Conservation (phyloP, 2,329 filamentous ascomycete genomes). For the Davidsoniella neocaledoniae region DNA sequence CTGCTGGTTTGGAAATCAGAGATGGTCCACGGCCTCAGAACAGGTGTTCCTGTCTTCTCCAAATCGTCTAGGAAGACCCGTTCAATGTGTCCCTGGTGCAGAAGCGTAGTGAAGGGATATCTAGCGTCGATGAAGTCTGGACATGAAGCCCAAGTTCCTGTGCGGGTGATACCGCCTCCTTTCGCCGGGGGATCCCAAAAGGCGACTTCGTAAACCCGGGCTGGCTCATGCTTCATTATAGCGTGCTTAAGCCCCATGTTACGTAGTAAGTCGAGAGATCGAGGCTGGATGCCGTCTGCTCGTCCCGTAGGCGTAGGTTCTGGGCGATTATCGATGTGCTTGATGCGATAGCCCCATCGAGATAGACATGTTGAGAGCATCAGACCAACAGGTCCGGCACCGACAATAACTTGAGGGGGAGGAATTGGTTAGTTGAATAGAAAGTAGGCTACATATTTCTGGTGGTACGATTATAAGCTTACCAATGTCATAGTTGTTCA, state of each 20-base stretch:
- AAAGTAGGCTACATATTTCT: slow-evolving; percentile 12
- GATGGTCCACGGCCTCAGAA: slow-evolving; percentile 51
- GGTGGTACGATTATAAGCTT: slow-evolving; percentile 10
- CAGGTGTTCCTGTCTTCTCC: slow-evolving; percentile 38
- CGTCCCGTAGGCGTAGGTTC: slow-evolving; percentile 74
- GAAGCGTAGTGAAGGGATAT: slow-evolving; percentile 52
- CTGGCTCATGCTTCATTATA: slow-evolving; percentile 76
- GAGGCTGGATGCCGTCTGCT: slow-evolving; percentile 81
- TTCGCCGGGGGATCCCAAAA: slow-evolving; percentile 51
- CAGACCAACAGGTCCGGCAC: slow-evolving; percentile 76
- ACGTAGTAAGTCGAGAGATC: slow-evolving; percentile 68
- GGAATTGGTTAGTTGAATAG: slow-evolving; percentile 17
- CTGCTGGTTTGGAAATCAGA: slow-evolving; percentile 35
- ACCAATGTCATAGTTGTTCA: slow-evolving; percentile 29
- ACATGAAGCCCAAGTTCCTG: slow-evolving; percentile 71
- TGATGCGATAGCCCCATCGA: slow-evolving; percentile 87
- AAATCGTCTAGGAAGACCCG: slow-evolving; percentile 52
- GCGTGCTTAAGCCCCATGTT: slow-evolving; percentile 81
- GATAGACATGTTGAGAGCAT: slow-evolving; percentile 77
- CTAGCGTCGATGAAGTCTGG: slow-evolving; percentile 64
- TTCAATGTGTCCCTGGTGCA: slow-evolving; percentile 59
- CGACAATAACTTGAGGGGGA: slow-evolving; percentile 51
- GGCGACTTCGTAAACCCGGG: slow-evolving; percentile 64
- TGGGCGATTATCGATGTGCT: slow-evolving; percentile 81
- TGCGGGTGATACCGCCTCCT: slow-evolving; percentile 42